A percentile compares a stretch with the other conserved stretches of the same genome.
Evolutionary conservation across 129 eudicot genomes (phyloP).

Genomic region (Logfia minima): DNA sequence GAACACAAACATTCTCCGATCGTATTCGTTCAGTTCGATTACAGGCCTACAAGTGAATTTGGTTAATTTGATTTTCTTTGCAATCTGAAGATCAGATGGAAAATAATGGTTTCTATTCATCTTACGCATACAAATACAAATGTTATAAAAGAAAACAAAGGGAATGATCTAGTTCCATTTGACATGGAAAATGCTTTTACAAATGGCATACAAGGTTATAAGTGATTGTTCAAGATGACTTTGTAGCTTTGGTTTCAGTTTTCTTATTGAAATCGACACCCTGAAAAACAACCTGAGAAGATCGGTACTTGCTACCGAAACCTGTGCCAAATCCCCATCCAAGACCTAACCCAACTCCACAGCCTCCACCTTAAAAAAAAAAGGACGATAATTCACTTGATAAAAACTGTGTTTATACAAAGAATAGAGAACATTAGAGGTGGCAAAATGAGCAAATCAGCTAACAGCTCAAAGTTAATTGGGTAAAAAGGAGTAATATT

Average conservation of each 20-base stretch:
- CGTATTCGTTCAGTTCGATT: no score
- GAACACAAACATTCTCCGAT: no score
- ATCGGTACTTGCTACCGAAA: conserved; percentile 72
- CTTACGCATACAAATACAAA: conserved; percentile 3
- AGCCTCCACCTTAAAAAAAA: conserved; percentile 71
- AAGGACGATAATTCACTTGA: conserved; percentile 17
- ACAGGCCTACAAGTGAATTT: no score
- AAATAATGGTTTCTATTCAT: background rate
- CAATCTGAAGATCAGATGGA: background rate
- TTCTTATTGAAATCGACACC: conserved; percentile 56
- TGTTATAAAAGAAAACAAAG: conserved; percentile 11
- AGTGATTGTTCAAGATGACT: conserved; percentile 26
- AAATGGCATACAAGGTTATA: background rate
- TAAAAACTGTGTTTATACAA: background rate
- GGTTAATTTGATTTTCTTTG: background rate
- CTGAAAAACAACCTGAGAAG: conserved; percentile 58
- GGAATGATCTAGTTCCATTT: background rate
- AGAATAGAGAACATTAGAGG: background rate
- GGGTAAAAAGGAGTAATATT: background rate
- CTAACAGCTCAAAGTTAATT: background rate
- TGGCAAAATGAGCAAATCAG: background rate
- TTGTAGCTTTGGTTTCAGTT: conserved; percentile 32
- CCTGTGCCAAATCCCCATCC: conserved; percentile 93
- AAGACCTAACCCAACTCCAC: conserved; percentile 88
- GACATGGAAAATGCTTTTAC: background rate